phyloP scores from a whole-genome alignment of 257 asterid genomes.

The Rubia yunnanensis region DNA sequence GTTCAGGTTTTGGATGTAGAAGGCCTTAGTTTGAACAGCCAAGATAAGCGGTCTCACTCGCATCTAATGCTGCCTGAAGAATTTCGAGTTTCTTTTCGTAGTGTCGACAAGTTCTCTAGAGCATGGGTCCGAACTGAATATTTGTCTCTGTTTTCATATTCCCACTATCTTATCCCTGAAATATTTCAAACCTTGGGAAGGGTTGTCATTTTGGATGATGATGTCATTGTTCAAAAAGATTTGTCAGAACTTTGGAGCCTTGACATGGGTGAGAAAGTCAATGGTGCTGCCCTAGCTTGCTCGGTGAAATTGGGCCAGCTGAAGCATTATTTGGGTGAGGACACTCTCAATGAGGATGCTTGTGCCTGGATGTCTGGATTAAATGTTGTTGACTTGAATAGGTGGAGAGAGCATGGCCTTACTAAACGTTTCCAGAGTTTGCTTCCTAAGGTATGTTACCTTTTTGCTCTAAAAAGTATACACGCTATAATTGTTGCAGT shows the following conservation, averaged over 20 bases:
- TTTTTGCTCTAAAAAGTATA: constrained; percentile 1
- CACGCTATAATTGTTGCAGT: constrained; percentile 1
- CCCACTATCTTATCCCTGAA: constrained; percentile 82
- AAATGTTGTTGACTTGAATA: constrained; percentile 59
- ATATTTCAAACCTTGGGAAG: constrained; percentile 59
- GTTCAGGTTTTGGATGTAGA: constrained; percentile 85
- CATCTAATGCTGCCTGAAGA: constrained; percentile 80
- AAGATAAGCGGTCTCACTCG: constrained; percentile 32
- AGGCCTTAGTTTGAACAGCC: constrained; percentile 47
- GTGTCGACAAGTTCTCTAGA: constrained; percentile 48
- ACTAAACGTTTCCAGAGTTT: constrained; percentile 47
- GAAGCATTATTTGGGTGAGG: constrained; percentile 37
- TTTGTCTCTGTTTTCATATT: constrained; percentile 70
- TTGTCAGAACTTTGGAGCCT: constrained; percentile 81
- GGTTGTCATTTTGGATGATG: constrained; percentile 89
- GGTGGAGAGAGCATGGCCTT: constrained; percentile 71
- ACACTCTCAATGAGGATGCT: constrained; percentile 42
- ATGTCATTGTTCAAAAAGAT: constrained; percentile 79
- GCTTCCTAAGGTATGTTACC: constrained; percentile 65
- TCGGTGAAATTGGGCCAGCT: constrained; percentile 57
- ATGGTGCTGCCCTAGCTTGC: constrained; percentile 71
- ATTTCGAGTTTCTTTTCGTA: constrained; percentile 70
- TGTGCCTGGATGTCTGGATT: constrained; percentile 95
- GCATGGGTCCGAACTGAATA: constrained; percentile 49
- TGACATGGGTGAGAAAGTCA: constrained; percentile 83